Conservation (phyloP, 208 protist genomes). For the Trichomonas vaginalis region DNA sequence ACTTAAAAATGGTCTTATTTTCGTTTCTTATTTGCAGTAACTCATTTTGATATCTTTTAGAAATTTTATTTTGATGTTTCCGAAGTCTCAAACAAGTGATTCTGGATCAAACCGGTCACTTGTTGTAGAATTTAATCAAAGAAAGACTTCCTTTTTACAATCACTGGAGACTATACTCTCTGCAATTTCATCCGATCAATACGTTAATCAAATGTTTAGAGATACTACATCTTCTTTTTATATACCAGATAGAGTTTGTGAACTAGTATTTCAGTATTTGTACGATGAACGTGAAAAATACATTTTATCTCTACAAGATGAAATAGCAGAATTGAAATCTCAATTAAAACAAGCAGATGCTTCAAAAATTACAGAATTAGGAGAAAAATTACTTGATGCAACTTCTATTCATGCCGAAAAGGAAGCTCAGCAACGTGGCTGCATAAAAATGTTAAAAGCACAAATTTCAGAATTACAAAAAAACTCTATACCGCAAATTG, state of each 20-base stretch:
- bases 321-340: background rate
- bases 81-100: background rate
- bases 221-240: background rate
- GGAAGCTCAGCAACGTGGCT: background rate
- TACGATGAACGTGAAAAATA: background rate
- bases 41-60: too few species aligned
- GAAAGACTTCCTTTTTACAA: background rate
- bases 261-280: background rate
- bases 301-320: background rate
- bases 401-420: background rate
- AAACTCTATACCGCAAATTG: too few species aligned
- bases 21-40: too few species aligned
- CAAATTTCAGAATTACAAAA: background rate
- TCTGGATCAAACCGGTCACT: background rate
- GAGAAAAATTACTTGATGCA: background rate
- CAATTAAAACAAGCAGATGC: background rate
- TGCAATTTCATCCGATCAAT: background rate
- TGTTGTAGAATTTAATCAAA: background rate
- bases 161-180: background rate
- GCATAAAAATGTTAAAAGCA: background rate
- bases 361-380: background rate
- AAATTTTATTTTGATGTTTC: background rate
- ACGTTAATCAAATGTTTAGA: background rate
- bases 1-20: too few species aligned
- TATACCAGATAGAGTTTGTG: background rate